These are phyloP conservation scores for Sugiyamaella pinicola DNA, from an alignment of 1,139 yeast species.

Conservation along the genomic window DNA sequence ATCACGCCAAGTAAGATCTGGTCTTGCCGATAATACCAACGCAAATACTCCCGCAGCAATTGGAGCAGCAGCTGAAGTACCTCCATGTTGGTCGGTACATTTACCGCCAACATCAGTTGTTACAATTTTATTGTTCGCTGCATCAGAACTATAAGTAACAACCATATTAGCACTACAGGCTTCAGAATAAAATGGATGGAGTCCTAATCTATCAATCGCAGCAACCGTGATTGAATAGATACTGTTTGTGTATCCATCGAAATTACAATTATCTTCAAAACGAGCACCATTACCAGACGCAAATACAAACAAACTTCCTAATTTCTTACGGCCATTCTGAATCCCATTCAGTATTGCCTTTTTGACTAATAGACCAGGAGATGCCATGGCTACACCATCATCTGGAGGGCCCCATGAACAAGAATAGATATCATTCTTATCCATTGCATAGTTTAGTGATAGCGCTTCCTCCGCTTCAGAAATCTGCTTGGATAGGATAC, in stretches of 20 bases:
- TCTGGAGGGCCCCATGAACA: conserved; percentile 99
- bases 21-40: conserved; percentile 76
- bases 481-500: conserved; percentile 80
- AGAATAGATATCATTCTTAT: conserved; percentile 83
- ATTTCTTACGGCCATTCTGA: conserved; percentile 76
- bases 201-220: conserved; percentile 83
- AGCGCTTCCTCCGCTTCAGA: conserved; percentile 90
- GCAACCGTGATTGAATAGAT: conserved; percentile 95
- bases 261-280: conserved; percentile 86
- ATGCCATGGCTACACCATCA: conserved; percentile 83
- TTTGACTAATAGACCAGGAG: conserved; percentile 75
- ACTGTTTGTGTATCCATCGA: conserved; percentile 96
- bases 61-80: conserved; percentile 99
- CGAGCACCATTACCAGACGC: conserved; percentile 96
- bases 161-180: conserved; percentile 94
- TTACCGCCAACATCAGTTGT: conserved; percentile 75
- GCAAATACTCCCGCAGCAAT: conserved; percentile 94
- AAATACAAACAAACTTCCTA: conserved; percentile 90
- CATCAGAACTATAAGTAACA: conserved; percentile 92
- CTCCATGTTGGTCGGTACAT: conserved; percentile 85
- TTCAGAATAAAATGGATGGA: conserved; percentile 88
- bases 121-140: conserved; percentile 84
- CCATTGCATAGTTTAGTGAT: conserved; percentile 77
- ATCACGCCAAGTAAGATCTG: conserved; percentile 93
- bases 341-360: conserved; percentile 83